These are phyloP conservation scores for Exophiala dermatitidis DNA, from an alignment of 2,329 filamentous ascomycete genomes.

Conservation along the genomic window DNA sequence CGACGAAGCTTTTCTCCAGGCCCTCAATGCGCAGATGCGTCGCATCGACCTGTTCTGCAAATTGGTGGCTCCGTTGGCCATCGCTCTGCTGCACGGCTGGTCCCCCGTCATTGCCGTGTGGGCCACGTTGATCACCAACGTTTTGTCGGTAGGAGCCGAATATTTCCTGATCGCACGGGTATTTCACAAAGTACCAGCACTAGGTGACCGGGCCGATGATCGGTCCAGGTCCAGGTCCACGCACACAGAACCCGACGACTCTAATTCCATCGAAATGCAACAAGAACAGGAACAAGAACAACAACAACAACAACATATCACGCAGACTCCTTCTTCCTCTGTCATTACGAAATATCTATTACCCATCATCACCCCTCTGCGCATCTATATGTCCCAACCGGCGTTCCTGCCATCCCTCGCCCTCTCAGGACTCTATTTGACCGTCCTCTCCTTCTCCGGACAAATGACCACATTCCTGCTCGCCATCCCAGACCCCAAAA, in stretches of 20 bases:
- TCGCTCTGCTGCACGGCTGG: constrained; percentile 42
- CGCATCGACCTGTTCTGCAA: constrained; percentile 54
- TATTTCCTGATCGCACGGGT: constrained; percentile 37
- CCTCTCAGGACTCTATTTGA: constrained; percentile 48
- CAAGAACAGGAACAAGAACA: not conserved
- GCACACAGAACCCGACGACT: no score
- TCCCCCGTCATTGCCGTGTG: constrained; percentile 43
- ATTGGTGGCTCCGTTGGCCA: constrained; percentile 47
- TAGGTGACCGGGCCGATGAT: not conserved
- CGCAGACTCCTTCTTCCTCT: constrained; percentile 21
- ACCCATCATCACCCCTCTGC: not conserved
- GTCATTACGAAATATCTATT: constrained; percentile 8
- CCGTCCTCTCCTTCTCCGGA: constrained; percentile 48
- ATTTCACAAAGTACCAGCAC: constrained; percentile 7
- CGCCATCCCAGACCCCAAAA: constrained; percentile 37
- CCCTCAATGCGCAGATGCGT: constrained; percentile 49
- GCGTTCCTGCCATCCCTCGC: constrained; percentile 44
- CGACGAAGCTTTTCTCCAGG: constrained; percentile 27
- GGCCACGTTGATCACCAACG: constrained; percentile 42
- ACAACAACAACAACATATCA: not conserved
- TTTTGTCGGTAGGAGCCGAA: constrained; percentile 35
- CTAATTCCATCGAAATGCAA: not conserved
- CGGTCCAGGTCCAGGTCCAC: not conserved
- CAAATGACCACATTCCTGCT: constrained; percentile 53
- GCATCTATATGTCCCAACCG: constrained; percentile 32